Evolutionary conservation across 495 filamentous ascomycete genomes (phyloP).

Genomic region (Daldinia decipiens): DNA sequence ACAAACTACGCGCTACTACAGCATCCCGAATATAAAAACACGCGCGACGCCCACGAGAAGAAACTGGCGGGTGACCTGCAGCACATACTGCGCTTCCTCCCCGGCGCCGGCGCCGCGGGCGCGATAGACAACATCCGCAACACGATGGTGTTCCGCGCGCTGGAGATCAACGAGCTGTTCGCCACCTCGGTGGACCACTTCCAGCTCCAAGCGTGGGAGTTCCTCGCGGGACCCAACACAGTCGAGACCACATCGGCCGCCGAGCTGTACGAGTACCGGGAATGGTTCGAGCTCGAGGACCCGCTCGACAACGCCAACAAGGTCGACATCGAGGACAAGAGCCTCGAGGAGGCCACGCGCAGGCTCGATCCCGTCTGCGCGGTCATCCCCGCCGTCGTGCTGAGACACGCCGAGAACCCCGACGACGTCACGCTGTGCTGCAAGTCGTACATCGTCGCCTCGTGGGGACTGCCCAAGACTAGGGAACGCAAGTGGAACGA

Average conservation of each 20-base stretch:
- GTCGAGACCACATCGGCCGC: too few relatives aligned
- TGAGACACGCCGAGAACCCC: not conserved
- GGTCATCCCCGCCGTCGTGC: not conserved
- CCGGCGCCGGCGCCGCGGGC: not conserved
- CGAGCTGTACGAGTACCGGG: not conserved
- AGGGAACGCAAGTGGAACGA: not conserved
- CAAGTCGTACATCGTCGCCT: not conserved
- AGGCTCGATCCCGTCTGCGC: not conserved
- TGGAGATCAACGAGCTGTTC: not conserved
- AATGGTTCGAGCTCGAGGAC: not conserved
- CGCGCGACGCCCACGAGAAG: not conserved
- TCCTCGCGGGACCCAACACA: not conserved
- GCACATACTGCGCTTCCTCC: not conserved
- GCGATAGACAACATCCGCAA: not conserved
- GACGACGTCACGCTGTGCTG: not conserved
- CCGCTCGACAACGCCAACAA: not conserved
- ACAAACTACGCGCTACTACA: not conserved
- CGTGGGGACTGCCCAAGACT: not conserved
- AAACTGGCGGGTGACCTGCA: not conserved
- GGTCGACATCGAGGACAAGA: not conserved
- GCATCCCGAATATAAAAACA: not conserved
- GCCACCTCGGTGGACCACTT: not conserved
- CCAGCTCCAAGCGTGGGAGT: not conserved
- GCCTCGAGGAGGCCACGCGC: not conserved
- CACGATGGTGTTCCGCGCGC: not conserved